phyloP scores from a whole-genome alignment of 345 rosid species.

The Aquilaria malaccensis region DNA sequence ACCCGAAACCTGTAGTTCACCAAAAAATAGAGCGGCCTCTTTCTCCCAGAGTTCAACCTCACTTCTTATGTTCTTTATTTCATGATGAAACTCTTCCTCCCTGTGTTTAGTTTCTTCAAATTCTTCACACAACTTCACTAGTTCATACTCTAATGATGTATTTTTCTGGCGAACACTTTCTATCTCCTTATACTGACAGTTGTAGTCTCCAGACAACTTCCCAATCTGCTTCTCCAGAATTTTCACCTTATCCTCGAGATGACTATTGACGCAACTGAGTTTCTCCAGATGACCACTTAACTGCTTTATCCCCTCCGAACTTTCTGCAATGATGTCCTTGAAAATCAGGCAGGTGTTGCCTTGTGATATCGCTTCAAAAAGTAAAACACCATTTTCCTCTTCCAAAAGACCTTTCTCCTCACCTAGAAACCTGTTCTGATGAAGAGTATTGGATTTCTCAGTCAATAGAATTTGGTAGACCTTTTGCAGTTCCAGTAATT shows the following conservation, averaged over 20 bases:
- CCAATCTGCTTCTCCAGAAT: slow-evolving; percentile 40
- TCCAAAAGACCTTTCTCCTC: slow-evolving; percentile 46
- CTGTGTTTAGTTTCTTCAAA: slow-evolving; percentile 36
- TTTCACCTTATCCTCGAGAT: slow-evolving; percentile 49
- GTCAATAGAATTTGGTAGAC: slow-evolving; percentile 37
- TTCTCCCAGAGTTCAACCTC: slow-evolving; percentile 54
- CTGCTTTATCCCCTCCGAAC: slow-evolving; percentile 35
- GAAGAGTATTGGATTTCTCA: slow-evolving; percentile 40
- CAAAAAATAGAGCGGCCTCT: slow-evolving; percentile 41
- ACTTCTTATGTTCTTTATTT: slow-evolving; percentile 36
- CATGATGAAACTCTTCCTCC: slow-evolving; percentile 45
- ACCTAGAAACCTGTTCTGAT: slow-evolving; percentile 42
- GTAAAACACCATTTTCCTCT: slow-evolving; percentile 45
- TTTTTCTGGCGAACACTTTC: slow-evolving; percentile 30
- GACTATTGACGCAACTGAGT: slow-evolving; percentile 39
- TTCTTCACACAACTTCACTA: slow-evolving; percentile 35
- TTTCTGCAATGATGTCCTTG: slow-evolving; percentile 39
- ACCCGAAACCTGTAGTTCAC: slow-evolving; percentile 43
- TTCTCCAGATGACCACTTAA: slow-evolving; percentile 31
- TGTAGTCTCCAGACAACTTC: slow-evolving; percentile 47
- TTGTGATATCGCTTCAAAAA: slow-evolving; percentile 48
- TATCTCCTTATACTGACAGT: slow-evolving; percentile 39
- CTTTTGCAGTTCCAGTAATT: slow-evolving; percentile 37
- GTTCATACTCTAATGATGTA: slow-evolving; percentile 37
- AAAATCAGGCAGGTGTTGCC: slow-evolving; percentile 46